Base-by-base conservation (phyloP, 1,284 basidiomycete species). In the Blastosporella zonata region DNA sequence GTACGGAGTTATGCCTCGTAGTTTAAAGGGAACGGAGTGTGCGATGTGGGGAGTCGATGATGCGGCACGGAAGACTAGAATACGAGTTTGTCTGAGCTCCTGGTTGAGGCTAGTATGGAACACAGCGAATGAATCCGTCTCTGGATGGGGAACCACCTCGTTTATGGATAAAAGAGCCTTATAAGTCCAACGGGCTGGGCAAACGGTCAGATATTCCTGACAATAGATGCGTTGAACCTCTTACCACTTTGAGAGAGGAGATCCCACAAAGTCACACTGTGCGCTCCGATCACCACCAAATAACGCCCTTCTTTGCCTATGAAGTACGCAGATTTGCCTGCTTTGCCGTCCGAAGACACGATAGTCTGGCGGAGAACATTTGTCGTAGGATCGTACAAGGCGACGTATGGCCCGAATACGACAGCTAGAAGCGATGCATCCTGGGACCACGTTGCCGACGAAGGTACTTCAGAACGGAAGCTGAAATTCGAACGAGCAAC, bases 401-500 rank as follows among this genome's bases (percentile, higher is more conserved):
- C 83, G 41, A 96, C 76, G 49, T 83, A 80, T 17, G 77, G 63
- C 0, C 81, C 83, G 44, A 90, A 79, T 6, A 85, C 76, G 6
- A 96, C 76, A 3, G 87, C 90, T 21, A 98, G 71, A 31, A 99
- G 74, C 9, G 94, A 94, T 6, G 83, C 89, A 63, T 98, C 96
- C 1, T 79, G 79, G 5, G 94, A 92, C 81, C 93, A 97, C 0
- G 83, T 77, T 0, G 81, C 72, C 46, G 84, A 75, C 46, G 69
- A 70, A 42, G 93, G 90, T 22, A 73, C 71, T 57, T 85, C 75
- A n/a, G 75, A 72, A 31, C 85, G 87, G 65, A 89, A 90, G 29
- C 67, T 69, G 55, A 90, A 78, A 1, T 81, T 81, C 2, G 90
- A 87, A 29, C 86, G 81, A 36, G 78, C 72, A 18, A 84, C 75